These are phyloP conservation scores for Dendrobium huoshanense DNA, from an alignment of 106 monocot species.

Conservation along the genomic window DNA sequence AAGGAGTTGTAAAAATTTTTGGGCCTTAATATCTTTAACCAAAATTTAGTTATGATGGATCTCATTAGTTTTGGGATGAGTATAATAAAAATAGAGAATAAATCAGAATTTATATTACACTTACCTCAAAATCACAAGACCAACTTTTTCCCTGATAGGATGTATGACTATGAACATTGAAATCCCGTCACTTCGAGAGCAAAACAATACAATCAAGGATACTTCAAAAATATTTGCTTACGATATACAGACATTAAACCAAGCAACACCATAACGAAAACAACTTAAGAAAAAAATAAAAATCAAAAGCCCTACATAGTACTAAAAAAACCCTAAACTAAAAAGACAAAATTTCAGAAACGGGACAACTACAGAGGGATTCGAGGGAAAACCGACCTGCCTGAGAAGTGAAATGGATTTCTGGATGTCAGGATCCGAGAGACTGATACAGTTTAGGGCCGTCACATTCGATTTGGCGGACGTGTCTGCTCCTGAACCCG, in stretches of 20 bases:
- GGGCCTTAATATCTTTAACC: no score
- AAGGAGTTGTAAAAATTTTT: no score
- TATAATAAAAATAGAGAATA: no score
- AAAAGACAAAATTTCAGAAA: not conserved
- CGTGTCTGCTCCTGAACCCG: not conserved
- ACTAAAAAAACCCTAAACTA: no score
- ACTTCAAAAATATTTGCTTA: not conserved
- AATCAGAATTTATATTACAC: no score
- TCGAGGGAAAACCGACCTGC: constrained; percentile 12
- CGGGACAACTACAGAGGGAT: not conserved
- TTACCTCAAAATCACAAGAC: no score
- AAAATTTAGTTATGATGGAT: no score
- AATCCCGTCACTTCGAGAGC: not conserved
- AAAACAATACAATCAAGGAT: not conserved
- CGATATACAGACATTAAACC: not conserved
- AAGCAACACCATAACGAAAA: not conserved
- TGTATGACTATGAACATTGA: not conserved
- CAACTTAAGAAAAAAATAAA: not conserved
- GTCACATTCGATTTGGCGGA: not conserved
- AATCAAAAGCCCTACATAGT: not conserved
- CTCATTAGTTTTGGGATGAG: no score
- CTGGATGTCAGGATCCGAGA: constrained; percentile 17
- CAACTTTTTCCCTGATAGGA: not conserved
- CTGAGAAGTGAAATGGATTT: constrained; percentile 24
- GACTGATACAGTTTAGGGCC: constrained; percentile 22